A percentile compares a stretch with the other conserved stretches of the same genome.
Evolutionary conservation across 2,329 filamentous ascomycete species (phyloP).

Genomic region (Bipolaris cookei): DNA sequence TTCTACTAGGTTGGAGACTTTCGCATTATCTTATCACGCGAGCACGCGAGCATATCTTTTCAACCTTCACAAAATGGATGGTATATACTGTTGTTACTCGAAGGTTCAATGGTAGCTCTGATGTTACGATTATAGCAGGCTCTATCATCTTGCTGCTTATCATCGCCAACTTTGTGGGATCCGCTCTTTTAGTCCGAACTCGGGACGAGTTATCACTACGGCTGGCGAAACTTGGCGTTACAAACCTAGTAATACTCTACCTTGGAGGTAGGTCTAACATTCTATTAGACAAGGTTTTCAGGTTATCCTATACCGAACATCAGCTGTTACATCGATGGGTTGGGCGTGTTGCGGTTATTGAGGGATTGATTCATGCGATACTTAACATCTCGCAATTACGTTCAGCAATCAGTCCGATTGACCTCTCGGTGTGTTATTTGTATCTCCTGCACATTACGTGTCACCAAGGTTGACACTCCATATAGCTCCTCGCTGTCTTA

Average conservation of each 20-base stretch:
- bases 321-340: constrained; percentile 13
- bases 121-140: background rate
- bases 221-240: background rate
- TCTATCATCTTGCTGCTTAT: background rate
- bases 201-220: background rate
- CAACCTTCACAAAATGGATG: background rate
- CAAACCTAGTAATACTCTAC: background rate
- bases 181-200: background rate
- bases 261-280: constrained; percentile 3
- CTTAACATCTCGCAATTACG: background rate
- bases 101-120: background rate
- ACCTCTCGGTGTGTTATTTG: background rate
- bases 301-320: background rate
- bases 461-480: no score
- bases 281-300: background rate
- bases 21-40: background rate
- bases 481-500: background rate
- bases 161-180: background rate
- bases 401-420: background rate
- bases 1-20: constrained; percentile 3
- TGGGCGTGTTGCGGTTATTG: constrained; percentile 3
- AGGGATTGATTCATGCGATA: background rate
- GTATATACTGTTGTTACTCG: background rate
- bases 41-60: background rate
- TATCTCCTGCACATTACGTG: no score